These are phyloP conservation scores for Aspergillus quadricinctus DNA, from an alignment of 2,329 filamentous ascomycete genomes.

Conservation along the genomic window DNA sequence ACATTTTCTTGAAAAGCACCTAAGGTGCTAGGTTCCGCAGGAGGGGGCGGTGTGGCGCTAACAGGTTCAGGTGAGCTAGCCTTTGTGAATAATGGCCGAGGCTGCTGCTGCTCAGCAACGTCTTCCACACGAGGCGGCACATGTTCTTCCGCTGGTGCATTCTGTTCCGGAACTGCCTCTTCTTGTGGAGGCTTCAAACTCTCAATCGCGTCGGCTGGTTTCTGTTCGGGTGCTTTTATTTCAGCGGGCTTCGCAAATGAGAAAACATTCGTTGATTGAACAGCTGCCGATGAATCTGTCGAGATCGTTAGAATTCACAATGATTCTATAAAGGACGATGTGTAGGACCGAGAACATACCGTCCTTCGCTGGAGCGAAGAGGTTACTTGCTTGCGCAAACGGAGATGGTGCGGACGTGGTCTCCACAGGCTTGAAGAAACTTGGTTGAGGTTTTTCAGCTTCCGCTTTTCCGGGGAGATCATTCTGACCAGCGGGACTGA, in stretches of 20 bases:
- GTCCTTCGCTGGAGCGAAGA: conserved; percentile 6
- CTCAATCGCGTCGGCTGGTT: not conserved
- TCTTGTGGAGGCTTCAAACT: not conserved
- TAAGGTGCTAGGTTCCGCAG: not conserved
- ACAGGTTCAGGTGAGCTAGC: not conserved
- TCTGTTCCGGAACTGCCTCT: not conserved
- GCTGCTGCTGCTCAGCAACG: not conserved
- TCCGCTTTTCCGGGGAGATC: not conserved
- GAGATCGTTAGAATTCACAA: conserved; percentile 2
- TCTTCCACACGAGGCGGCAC: not conserved
- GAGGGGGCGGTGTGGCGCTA: not conserved
- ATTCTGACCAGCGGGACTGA: conserved; percentile 5
- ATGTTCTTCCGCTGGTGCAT: not conserved
- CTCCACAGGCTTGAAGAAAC: not conserved
- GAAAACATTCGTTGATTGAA: not conserved
- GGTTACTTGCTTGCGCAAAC: not conserved
- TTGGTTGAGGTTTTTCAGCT: not conserved
- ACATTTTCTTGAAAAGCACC: not conserved
- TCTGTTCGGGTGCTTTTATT: not conserved
- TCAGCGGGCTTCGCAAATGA: not conserved
- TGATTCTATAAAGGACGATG: not conserved
- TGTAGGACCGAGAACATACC: conserved; percentile 7
- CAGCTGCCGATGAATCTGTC: not conserved
- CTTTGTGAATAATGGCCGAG: no score
- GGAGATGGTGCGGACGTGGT: not conserved